phyloP scores from a whole-genome alignment of 495 filamentous ascomycete species.

The Hypoxylon rickii region DNA sequence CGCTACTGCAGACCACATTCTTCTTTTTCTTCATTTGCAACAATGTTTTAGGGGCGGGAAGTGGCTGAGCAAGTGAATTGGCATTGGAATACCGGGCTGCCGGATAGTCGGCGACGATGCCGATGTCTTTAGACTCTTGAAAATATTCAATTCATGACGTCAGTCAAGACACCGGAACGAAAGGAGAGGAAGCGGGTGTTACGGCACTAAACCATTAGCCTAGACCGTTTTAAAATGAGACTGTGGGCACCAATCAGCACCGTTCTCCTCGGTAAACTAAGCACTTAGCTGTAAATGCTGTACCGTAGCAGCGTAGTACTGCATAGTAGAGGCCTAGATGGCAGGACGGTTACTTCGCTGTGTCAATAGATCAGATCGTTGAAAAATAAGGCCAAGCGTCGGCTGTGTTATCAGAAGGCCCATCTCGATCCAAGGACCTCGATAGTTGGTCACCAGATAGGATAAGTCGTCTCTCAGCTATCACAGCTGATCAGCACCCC shows the following conservation, averaged over 20 bases:
- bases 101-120: too few species aligned
- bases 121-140: too few species aligned
- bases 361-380: neutral
- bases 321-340: too few species aligned
- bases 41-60: too few species aligned
- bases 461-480: neutral
- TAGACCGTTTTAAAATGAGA: constrained; percentile 13
- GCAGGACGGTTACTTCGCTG: too few species aligned
- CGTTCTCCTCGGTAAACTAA: neutral
- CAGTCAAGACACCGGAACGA: constrained; percentile 2
- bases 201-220: constrained; percentile 11
- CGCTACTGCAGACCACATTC: too few species aligned
- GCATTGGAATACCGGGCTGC: too few species aligned
- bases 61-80: too few species aligned
- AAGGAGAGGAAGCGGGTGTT: constrained; percentile 2
- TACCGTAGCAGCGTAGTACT: too few species aligned
- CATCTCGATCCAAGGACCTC: neutral
- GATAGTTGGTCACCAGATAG: neutral
- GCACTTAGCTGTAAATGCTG: too few species aligned
- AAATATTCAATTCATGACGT: constrained; percentile 22
- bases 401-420: neutral
- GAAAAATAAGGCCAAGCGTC: neutral
- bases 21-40: too few species aligned
- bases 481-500: neutral
- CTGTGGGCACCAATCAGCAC: constrained; percentile 31